These are phyloP conservation scores for Coffea eugenioides DNA, from an alignment of 257 asterid genomes.

Conservation along the genomic window DNA sequence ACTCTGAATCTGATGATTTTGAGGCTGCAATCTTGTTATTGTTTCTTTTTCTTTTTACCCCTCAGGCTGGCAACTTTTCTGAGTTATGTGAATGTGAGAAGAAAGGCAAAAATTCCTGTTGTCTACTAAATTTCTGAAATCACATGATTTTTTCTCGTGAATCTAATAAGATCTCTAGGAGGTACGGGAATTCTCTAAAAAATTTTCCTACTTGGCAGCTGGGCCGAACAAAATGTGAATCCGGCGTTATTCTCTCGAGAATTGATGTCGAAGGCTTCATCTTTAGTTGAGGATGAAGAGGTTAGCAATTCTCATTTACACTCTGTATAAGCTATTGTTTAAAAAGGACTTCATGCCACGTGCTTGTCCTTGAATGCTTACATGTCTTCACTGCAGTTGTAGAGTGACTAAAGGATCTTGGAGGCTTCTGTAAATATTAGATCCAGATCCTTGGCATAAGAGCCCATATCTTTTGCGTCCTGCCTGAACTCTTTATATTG, in stretches of 20 bases:
- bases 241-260: constrained; percentile 84
- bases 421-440: not conserved
- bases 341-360: not conserved
- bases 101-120: too few relatives aligned
- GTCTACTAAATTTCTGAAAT: too few relatives aligned
- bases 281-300: constrained; percentile 65
- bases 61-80: not conserved
- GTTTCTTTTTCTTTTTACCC: not conserved
- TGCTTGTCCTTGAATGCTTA: not conserved
- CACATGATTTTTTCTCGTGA: too few relatives aligned
- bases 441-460: too few relatives aligned
- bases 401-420: not conserved
- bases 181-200: too few relatives aligned
- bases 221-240: constrained; percentile 81
- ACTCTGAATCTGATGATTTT: not conserved
- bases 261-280: constrained; percentile 52
- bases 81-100: not conserved
- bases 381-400: not conserved
- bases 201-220: constrained; percentile 37
- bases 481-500: not conserved
- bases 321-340: not conserved
- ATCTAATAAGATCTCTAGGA: not conserved
- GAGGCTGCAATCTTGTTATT: too few relatives aligned
- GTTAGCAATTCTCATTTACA: constrained; percentile 30
- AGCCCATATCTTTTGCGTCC: not conserved